These are phyloP conservation scores for Isabelozyma heimii DNA, from an alignment of 805 yeast genomes.

Conservation along the genomic window DNA sequence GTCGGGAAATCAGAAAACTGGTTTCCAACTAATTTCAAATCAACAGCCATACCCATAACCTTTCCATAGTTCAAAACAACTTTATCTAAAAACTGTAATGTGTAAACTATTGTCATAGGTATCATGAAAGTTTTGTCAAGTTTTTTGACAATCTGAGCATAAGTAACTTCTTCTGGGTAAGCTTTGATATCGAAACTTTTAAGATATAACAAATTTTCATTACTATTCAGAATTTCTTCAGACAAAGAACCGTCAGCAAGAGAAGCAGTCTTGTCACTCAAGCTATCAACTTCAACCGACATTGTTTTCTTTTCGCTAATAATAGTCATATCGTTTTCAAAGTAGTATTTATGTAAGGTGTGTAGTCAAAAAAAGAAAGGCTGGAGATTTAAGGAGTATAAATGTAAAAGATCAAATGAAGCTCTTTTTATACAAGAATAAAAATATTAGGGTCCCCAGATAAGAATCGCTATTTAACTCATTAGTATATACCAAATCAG, in stretches of 20 bases:
- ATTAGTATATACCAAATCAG: neutral
- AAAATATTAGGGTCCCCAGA: neutral
- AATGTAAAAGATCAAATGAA: neutral
- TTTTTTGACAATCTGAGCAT: conserved; percentile 8
- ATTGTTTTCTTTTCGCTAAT: neutral
- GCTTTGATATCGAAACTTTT: conserved; percentile 12
- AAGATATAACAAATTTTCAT: conserved; percentile 11
- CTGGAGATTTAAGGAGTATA: neutral
- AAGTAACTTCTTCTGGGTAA: conserved; percentile 12
- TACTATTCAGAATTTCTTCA: neutral
- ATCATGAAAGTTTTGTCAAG: conserved; percentile 11
- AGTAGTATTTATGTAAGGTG: neutral
- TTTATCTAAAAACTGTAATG: conserved; percentile 14
- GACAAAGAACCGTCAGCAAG: neutral
- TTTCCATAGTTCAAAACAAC: conserved; percentile 13
- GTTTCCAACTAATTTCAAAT: conserved; percentile 11
- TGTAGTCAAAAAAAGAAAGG: neutral
- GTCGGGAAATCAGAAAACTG: conserved; percentile 13
- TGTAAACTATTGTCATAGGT: conserved; percentile 9
- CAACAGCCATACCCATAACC: conserved; percentile 12
- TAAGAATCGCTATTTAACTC: neutral
- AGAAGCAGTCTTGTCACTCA: conserved; percentile 1
- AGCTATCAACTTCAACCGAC: conserved; percentile 2
- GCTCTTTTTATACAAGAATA: neutral
- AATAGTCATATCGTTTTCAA: neutral